A percentile compares a stretch with the other conserved stretches of the same genome.
These are phyloP conservation scores for Botrytis aclada DNA, from an alignment of 2,329 filamentous ascomycete species.

Conservation along the genomic window DNA sequence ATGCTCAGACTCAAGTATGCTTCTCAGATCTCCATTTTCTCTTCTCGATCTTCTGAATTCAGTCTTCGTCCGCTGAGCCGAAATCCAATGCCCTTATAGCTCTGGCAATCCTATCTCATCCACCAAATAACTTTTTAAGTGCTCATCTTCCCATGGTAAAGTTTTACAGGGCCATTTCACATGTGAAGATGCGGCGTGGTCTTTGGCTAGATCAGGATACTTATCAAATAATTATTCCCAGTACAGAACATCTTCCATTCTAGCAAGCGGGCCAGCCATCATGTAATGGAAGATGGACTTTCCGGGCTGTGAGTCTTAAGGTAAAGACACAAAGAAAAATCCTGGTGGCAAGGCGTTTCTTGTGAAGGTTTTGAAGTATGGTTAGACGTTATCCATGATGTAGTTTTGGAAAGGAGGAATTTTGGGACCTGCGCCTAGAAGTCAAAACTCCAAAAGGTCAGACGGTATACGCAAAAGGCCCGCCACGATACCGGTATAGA, in stretches of 20 bases:
- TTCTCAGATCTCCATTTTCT: not conserved
- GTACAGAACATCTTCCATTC: not conserved
- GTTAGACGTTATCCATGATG: not conserved
- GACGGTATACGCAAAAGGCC: not conserved
- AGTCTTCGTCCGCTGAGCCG: not conserved
- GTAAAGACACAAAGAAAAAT: not conserved
- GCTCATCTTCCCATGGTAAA: not conserved
- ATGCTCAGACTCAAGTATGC: not conserved
- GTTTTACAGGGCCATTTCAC: not conserved
- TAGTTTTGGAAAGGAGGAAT: too few species aligned
- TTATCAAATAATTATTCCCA: not conserved
- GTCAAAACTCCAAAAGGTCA: not conserved
- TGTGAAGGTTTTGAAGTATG: not conserved
- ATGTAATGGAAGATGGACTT: not conserved
- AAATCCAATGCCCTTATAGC: not conserved
- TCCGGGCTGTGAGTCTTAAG: not conserved
- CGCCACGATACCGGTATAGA: too few species aligned
- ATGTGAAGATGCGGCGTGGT: not conserved
- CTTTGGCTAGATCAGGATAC: not conserved
- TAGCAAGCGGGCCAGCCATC: not conserved
- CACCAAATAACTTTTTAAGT: not conserved
- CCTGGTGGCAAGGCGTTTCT: not conserved
- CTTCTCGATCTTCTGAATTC: not conserved
- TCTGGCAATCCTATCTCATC: not conserved
- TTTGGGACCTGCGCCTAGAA: not conserved